phyloP scores from a whole-genome alignment of 768 basidiomycete genomes.

The Phaeotremella skinneri region DNA sequence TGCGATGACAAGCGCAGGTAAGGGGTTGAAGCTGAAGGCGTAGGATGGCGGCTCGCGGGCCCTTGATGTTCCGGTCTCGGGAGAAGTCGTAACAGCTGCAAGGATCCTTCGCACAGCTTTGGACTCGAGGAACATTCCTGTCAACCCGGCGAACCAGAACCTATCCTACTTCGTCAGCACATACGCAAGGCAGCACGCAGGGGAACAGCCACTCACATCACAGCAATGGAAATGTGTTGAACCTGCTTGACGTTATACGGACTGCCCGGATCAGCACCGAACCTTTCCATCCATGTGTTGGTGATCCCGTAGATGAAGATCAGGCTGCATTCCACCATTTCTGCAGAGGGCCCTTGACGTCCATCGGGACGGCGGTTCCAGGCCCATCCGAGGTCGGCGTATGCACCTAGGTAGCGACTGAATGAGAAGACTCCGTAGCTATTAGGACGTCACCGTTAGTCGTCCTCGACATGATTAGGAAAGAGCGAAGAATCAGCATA shows the following conservation, averaged over 20 bases:
- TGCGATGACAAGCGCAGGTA: conserved; percentile 90
- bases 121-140: conserved; percentile 87
- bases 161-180: conserved; percentile 52
- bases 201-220: conserved; percentile 51
- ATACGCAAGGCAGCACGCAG: conserved; percentile 48
- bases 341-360: conserved; percentile 41
- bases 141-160: conserved; percentile 90
- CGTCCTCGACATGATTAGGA: no score
- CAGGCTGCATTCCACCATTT: conserved; percentile 51
- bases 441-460: no score
- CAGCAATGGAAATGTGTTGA: conserved; percentile 88
- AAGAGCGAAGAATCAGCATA: not conserved
- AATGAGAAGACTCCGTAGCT: conserved; percentile 79
- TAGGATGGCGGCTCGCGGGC: conserved; percentile 69
- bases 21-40: conserved; percentile 77
- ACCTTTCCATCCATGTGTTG: conserved; percentile 97
- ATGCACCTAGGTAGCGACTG: conserved; percentile 90
- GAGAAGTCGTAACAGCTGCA: conserved; percentile 58
- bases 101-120: conserved; percentile 70
- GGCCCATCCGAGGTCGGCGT: conserved; percentile 84
- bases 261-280: conserved; percentile 74
- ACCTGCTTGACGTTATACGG: conserved; percentile 87
- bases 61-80: conserved; percentile 10
- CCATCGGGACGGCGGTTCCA: conserved; percentile 64
- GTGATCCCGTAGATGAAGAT: conserved; percentile 86